A percentile compares a stretch with the other conserved stretches of the same genome.
Conservation (phyloP, 352 stramenopile species). For the Phytophthora constricta region DNA sequence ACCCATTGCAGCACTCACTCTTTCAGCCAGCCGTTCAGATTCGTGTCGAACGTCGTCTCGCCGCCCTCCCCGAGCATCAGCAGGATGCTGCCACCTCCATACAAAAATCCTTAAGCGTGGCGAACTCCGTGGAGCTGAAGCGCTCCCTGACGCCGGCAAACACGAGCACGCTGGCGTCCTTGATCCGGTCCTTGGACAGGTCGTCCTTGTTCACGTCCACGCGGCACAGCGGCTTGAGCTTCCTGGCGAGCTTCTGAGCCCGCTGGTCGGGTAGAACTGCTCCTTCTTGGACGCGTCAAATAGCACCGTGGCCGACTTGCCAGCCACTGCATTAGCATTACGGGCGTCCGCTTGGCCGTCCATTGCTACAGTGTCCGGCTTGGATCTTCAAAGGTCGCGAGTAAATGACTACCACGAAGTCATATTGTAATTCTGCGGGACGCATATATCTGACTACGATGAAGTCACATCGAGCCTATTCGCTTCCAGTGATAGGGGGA, state of each 20-base stretch:
- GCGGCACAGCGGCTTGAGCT: constrained; percentile 90
- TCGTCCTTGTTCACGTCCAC: constrained; percentile 96
- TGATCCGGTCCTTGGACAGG: constrained; percentile 87
- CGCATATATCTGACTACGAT: not conserved
- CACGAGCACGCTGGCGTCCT: constrained; percentile 87
- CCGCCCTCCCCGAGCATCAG: constrained; percentile 93
- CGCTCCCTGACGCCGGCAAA: constrained; percentile 91
- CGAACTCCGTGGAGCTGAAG: constrained; percentile 90
- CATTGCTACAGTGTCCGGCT: constrained; percentile 22
- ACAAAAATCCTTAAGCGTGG: constrained; percentile 91
- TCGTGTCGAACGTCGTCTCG: constrained; percentile 90
- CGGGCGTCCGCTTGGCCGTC: constrained; percentile 32
- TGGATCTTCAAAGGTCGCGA: constrained; percentile 39
- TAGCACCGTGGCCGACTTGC: constrained; percentile 56
- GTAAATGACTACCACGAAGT: not conserved
- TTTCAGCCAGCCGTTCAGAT: constrained; percentile 96
- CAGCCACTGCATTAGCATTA: not conserved
- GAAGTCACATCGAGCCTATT: not conserved
- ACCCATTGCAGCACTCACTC: constrained; percentile 59
- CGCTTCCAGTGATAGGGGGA: constrained; percentile 16
- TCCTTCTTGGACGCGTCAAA: constrained; percentile 96
- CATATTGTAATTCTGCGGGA: not conserved
- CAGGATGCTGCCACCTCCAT: constrained; percentile 88
- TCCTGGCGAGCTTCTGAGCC: constrained; percentile 94
- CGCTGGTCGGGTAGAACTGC: constrained; percentile 88